Conservation (phyloP, 108 stramenopile species). For the Nannochloropsis oceanica region DNA sequence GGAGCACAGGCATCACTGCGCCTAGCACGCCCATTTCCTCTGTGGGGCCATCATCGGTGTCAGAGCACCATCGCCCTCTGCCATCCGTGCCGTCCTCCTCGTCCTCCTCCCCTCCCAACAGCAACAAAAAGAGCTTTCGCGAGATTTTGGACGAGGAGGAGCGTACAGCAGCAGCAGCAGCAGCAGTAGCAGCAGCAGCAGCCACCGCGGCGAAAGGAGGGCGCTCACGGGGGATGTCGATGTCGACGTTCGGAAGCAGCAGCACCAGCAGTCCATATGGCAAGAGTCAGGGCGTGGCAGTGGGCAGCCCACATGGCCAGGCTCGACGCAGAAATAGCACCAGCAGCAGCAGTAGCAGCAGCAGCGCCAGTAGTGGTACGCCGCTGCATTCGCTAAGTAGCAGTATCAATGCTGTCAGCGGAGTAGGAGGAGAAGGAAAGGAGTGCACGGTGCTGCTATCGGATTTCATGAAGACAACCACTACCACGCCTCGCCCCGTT, state of each 20-base stretch:
- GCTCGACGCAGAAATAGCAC: background rate
- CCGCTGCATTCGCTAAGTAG: background rate
- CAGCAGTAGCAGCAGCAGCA: background rate
- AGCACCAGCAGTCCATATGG: background rate
- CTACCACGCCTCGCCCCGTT: background rate
- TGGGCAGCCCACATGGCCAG: background rate
- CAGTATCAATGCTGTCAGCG: background rate
- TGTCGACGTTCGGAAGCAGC: background rate
- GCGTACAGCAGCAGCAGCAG: background rate
- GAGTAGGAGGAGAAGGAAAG: background rate
- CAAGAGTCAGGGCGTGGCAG: background rate
- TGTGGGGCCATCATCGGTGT: background rate
- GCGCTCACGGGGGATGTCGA: background rate
- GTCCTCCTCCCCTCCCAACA: background rate
- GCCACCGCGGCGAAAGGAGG: background rate
- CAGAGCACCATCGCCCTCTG: background rate
- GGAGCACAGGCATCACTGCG: background rate
- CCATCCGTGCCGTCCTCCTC: background rate
- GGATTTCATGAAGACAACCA: background rate
- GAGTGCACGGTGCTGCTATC: background rate
- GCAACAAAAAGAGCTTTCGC: conserved; percentile 8
- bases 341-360: background rate
- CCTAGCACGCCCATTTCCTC: background rate
- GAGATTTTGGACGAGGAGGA: conserved; percentile 23
- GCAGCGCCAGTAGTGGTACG: too few relatives aligned